These are phyloP conservation scores for Infundibulicybe gibba DNA, from an alignment of 768 basidiomycete genomes.

Conservation along the genomic window DNA sequence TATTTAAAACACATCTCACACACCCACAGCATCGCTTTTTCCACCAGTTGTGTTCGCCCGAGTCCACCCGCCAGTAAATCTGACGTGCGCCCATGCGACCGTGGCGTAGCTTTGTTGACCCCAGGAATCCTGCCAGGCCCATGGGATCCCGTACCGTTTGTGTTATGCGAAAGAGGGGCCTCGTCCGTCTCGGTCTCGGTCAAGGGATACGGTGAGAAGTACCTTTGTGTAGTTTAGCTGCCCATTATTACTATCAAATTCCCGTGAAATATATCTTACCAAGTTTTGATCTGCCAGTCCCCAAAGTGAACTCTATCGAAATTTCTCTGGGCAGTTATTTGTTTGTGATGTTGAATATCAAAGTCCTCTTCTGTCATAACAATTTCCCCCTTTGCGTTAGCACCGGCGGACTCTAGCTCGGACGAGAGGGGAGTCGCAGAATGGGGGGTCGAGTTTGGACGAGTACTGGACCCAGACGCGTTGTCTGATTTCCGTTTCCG, in stretches of 20 bases:
- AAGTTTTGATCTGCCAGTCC: slow-evolving; percentile 83
- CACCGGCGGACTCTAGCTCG: background rate
- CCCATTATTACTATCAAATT: slow-evolving; percentile 1
- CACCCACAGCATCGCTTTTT: slow-evolving; percentile 66
- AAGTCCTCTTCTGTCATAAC: slow-evolving; percentile 66
- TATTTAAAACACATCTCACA: slow-evolving; percentile 98
- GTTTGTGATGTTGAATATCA: slow-evolving; percentile 64
- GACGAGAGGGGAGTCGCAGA: too few relatives aligned
- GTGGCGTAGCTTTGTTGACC: slow-evolving; percentile 43
- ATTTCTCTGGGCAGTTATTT: slow-evolving; percentile 69
- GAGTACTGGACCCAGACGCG: background rate
- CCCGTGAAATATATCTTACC: slow-evolving; percentile 53
- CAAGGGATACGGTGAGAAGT: slow-evolving; percentile 90
- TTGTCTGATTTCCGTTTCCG: slow-evolving; percentile 4
- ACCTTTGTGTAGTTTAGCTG: slow-evolving; percentile 44
- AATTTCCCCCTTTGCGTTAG: slow-evolving; percentile 20
- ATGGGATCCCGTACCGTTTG: slow-evolving; percentile 11
- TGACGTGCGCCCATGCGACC: slow-evolving; percentile 70
- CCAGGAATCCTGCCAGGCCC: slow-evolving; percentile 41
- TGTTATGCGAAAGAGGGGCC: slow-evolving; percentile 10
- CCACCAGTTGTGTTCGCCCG: slow-evolving; percentile 41
- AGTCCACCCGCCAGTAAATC: slow-evolving; percentile 68
- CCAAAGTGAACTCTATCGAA: slow-evolving; percentile 88
- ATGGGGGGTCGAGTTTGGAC: background rate
- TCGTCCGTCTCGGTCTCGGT: slow-evolving; percentile 66